Evolutionary conservation across 352 stramenopile species (phyloP).

Genomic region (Pythium folliculosum): DNA sequence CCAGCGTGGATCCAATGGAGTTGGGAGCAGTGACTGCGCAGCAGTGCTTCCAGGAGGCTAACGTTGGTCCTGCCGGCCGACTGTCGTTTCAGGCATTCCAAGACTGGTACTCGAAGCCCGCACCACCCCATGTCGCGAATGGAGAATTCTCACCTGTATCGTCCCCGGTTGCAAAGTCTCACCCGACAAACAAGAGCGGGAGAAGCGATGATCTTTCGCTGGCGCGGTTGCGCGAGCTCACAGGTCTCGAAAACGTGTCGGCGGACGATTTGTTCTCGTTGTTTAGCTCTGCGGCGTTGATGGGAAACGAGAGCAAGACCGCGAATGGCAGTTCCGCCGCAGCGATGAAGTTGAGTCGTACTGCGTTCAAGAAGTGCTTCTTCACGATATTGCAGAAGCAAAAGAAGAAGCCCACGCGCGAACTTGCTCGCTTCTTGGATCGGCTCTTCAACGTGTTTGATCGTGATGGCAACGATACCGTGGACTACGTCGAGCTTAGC

Average conservation of each 20-base stretch:
- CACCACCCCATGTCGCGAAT: constrained; percentile 44
- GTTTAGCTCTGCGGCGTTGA: constrained; percentile 41
- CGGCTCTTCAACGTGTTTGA: constrained; percentile 83
- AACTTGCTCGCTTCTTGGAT: constrained; percentile 67
- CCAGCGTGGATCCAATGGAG: constrained; percentile 62
- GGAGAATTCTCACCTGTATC: constrained; percentile 4
- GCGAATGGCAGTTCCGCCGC: constrained; percentile 9
- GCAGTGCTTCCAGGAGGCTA: constrained; percentile 77
- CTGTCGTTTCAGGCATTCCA: constrained; percentile 77
- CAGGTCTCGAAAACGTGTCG: constrained; percentile 49
- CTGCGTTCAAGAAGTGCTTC: constrained; percentile 73
- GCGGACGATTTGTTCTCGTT: constrained; percentile 62
- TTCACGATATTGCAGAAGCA: constrained; percentile 63
- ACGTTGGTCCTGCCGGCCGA: constrained; percentile 60
- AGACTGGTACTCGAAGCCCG: constrained; percentile 77
- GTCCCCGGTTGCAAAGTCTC: neutral
- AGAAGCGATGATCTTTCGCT: constrained; percentile 27
- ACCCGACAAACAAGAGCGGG: constrained; percentile 3
- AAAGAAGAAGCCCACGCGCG: constrained; percentile 47
- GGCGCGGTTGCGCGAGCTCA: constrained; percentile 49
- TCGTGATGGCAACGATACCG: constrained; percentile 54
- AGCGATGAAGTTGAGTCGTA: constrained; percentile 43
- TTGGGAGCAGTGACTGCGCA: constrained; percentile 66
- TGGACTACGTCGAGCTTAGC: constrained; percentile 81
- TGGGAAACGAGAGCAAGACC: neutral